A percentile compares a stretch with the other conserved stretches of the same genome.
phyloP scores from a whole-genome alignment of 257 asterid genomes.

The Solanum pinnatisectum region DNA sequence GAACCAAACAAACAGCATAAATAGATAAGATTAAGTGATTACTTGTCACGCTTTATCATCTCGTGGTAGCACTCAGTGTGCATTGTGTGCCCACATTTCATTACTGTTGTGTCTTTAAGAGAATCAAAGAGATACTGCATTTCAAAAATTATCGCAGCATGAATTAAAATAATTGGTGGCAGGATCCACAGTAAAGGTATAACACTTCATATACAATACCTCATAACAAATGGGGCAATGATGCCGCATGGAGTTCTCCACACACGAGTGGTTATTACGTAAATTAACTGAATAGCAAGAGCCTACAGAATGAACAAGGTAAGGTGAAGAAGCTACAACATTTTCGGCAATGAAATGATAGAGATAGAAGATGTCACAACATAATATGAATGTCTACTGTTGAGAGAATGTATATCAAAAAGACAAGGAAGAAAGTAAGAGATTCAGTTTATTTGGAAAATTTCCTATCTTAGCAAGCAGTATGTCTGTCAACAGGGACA shows the following conservation, averaged over 20 bases:
- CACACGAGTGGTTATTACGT: conserved; percentile 64
- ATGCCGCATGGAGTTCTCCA: conserved; percentile 94
- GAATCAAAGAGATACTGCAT: conserved; percentile 87
- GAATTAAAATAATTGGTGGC: neutral
- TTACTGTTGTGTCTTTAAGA: conserved; percentile 73
- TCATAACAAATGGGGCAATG: conserved; percentile 96
- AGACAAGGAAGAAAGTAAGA: neutral
- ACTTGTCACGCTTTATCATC: conserved; percentile 87
- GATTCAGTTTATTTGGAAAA: neutral
- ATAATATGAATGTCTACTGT: neutral
- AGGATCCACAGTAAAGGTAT: neutral
- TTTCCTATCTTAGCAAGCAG: neutral
- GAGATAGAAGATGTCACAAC: neutral
- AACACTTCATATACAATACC: conserved; percentile 26
- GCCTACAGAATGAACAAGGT: conserved; percentile 28
- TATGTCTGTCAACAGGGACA: neutral
- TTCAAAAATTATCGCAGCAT: neutral
- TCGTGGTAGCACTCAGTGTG: conserved; percentile 78
- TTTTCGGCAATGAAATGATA: neutral
- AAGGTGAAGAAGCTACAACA: neutral
- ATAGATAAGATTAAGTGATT: conserved; percentile 6
- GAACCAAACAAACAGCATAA: neutral
- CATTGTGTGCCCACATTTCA: conserved; percentile 99
- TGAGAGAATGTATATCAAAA: neutral
- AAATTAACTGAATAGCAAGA: conserved; percentile 69